Conservation (phyloP, 139 green algal genomes). For the Eudorina sp. region DNA sequence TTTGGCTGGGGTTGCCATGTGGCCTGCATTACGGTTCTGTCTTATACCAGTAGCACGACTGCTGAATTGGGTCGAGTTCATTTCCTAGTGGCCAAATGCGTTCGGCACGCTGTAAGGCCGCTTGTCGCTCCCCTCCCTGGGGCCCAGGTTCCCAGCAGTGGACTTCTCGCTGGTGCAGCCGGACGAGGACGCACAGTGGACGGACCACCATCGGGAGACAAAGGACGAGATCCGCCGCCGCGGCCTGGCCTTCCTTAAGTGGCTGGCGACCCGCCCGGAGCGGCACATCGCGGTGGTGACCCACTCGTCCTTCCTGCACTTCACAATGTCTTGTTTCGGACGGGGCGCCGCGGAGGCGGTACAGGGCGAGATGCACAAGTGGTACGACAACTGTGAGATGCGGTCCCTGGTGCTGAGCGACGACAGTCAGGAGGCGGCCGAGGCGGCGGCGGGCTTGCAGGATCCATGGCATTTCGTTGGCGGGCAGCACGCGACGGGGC, state of each 20-base stretch:
- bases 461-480: slow-evolving; percentile 33
- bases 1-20: too few species aligned
- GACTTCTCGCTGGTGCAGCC: slow-evolving; percentile 68
- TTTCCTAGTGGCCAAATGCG: too few species aligned
- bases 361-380: slow-evolving; percentile 47
- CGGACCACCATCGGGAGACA: slow-evolving; percentile 53
- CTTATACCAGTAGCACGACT: too few species aligned
- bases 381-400: slow-evolving; percentile 66
- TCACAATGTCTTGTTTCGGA: slow-evolving; percentile 55
- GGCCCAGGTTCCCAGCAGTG: slow-evolving; percentile 51
- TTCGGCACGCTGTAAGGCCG: neutral
- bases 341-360: slow-evolving; percentile 10
- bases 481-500: neutral
- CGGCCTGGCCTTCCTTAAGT: slow-evolving; percentile 39
- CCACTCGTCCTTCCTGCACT: slow-evolving; percentile 67
- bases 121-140: neutral
- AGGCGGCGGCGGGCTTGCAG: neutral
- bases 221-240: slow-evolving; percentile 59
- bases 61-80: too few species aligned
- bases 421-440: neutral
- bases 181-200: slow-evolving; percentile 68
- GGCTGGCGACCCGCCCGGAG: slow-evolving; percentile 56
- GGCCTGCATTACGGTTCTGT: too few species aligned
- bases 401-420: slow-evolving; percentile 57
- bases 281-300: slow-evolving; percentile 63